Conservation (phyloP, 2,329 filamentous ascomycete species). For the Iodosphaeria phyllophila region DNA sequence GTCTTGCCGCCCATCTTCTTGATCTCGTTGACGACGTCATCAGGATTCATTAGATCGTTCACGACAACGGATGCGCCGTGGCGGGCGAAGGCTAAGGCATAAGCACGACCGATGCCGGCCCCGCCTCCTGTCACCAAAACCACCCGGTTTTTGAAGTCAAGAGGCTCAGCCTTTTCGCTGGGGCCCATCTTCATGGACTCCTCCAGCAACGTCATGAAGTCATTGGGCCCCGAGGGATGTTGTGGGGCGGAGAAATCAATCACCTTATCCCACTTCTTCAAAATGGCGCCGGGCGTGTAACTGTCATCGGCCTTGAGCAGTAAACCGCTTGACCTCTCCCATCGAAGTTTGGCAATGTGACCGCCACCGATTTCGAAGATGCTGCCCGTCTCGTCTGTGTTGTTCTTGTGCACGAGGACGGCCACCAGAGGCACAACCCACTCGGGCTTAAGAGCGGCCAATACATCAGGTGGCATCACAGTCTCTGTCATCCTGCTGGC, state of each 20-base stretch:
- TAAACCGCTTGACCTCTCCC: conserved; percentile 82
- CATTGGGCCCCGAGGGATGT: conserved; percentile 67
- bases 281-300: conserved; percentile 72
- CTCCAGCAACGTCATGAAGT: conserved; percentile 76
- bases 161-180: conserved; percentile 52
- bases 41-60: conserved; percentile 88
- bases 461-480: conserved; percentile 83
- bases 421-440: conserved; percentile 93
- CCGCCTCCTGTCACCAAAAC: conserved; percentile 77
- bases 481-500: conserved; percentile 93
- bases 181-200: conserved; percentile 60
- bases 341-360: conserved; percentile 80
- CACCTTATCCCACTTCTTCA: conserved; percentile 79
- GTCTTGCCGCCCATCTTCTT: conserved; percentile 77
- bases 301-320: conserved; percentile 76
- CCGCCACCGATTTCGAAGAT: conserved; percentile 93
- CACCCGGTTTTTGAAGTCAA: conserved; percentile 71
- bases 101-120: conserved; percentile 78
- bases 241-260: conserved; percentile 70
- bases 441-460: conserved; percentile 72
- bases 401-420: conserved; percentile 69
- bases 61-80: conserved; percentile 73
- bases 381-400: conserved; percentile 62
- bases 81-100: conserved; percentile 76
- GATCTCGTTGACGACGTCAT: conserved; percentile 82